Evolutionary conservation across 169 alveolate genomes (phyloP), one percentile per base, ranked within the genome.

Genomic region (Eimeria zaria): DNA sequence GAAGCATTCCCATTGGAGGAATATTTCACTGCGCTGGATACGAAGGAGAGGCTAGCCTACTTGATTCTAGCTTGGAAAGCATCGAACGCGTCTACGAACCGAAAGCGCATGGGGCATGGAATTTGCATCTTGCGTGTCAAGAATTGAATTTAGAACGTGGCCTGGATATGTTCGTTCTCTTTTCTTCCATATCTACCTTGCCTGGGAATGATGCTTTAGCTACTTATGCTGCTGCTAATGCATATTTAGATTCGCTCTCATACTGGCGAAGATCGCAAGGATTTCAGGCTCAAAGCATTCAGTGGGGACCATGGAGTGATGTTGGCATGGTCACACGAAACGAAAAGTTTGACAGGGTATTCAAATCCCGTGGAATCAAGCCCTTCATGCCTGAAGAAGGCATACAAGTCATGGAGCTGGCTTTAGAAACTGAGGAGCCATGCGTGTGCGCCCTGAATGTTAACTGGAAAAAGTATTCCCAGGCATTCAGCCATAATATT

Each of bases 301-400:
- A 95, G 84, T 97, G 98, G 98, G 98, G 98, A 0, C 97, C 98
- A 53, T 97, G 98, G 98, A n/a, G 27, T 9, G 97, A 95, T 24
- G 73, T 39, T 5, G 97, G 97, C 36, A 95, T 83, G 97, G 97
- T 85, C 30, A 71, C 97, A 16, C 67, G 91, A 41, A 44, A 62
- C 39, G 48, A 53, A 33, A 55, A 71, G 58, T 55, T 93, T n/a
- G 93, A 62, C 6, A 62, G 96, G 67, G 39, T 92, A 53, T 76
- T 92, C 84, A 64, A 39, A 36, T 64, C 93, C 18, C 93, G 96
- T 27, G 97, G 97, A 36, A 64, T 95, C 4, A n/a, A 30, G 4
- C 94, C 94, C 7, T 94, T 94, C 80, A 20, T 33, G 81, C 53
- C 62, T 69, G 84, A 55, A 14, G 91, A 71, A 14, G 97, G 89